Evolutionary conservation across 805 yeast species (phyloP).

Genomic region (Suhomyces faveliae): DNA sequence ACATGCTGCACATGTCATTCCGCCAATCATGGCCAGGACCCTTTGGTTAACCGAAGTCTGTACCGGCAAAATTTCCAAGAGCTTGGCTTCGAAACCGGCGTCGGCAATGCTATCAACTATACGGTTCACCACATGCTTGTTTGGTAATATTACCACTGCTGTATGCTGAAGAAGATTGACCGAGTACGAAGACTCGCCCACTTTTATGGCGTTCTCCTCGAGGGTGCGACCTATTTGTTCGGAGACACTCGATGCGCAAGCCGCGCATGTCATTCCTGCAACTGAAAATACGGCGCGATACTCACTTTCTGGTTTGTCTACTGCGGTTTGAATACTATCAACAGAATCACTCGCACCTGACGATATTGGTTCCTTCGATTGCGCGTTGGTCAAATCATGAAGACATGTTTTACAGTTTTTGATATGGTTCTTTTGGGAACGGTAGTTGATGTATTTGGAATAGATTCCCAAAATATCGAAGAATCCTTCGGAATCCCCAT

Average conservation of each 20-base stretch:
- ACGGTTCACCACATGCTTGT: slow-evolving; percentile 45
- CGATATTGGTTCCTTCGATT: not conserved
- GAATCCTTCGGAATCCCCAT: slow-evolving; percentile 15
- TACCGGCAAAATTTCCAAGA: slow-evolving; percentile 61
- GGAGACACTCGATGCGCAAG: slow-evolving; percentile 35
- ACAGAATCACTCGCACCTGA: slow-evolving; percentile 4
- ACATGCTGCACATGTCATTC: slow-evolving; percentile 76
- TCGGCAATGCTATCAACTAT: slow-evolving; percentile 28
- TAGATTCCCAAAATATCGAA: slow-evolving; percentile 14
- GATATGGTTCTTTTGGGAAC: slow-evolving; percentile 32
- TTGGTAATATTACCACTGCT: slow-evolving; percentile 52
- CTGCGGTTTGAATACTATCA: slow-evolving; percentile 25
- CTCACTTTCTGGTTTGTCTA: slow-evolving; percentile 24
- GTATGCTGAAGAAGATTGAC: slow-evolving; percentile 53
- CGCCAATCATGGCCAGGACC: slow-evolving; percentile 63
- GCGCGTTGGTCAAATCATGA: slow-evolving; percentile 10
- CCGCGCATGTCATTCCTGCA: slow-evolving; percentile 44
- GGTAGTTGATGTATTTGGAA: slow-evolving; percentile 15
- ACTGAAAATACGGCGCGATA: slow-evolving; percentile 53
- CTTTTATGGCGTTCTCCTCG: not conserved
- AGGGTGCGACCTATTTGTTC: slow-evolving; percentile 8
- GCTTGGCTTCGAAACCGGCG: slow-evolving; percentile 44
- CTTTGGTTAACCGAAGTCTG: slow-evolving; percentile 47
- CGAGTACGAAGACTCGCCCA: slow-evolving; percentile 36
- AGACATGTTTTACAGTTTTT: slow-evolving; percentile 44